These are phyloP conservation scores for Myotisia sp. DNA, from an alignment of 2,329 filamentous ascomycete species.

Conservation along the genomic window DNA sequence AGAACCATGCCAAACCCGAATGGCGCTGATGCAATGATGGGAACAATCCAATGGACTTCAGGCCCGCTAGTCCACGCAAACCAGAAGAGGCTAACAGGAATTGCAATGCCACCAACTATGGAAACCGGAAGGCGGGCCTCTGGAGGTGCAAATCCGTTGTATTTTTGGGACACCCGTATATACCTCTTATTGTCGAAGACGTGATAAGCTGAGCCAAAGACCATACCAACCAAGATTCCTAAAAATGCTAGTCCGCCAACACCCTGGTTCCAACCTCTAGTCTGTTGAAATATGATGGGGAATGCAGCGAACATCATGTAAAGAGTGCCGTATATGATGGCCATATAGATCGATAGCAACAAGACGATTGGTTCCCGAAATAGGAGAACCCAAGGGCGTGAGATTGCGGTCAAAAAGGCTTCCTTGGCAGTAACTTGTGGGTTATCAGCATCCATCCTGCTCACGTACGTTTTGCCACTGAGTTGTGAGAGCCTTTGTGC, in stretches of 20 bases:
- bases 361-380: slow-evolving; percentile 57
- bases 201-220: slow-evolving; percentile 40
- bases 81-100: slow-evolving; percentile 53
- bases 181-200: slow-evolving; percentile 43
- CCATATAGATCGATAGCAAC: slow-evolving; percentile 51
- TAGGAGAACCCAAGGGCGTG: slow-evolving; percentile 54
- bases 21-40: slow-evolving; percentile 36
- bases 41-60: slow-evolving; percentile 42
- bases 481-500: slow-evolving; percentile 37
- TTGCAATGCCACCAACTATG: slow-evolving; percentile 46
- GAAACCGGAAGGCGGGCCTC: slow-evolving; percentile 51
- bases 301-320: slow-evolving; percentile 48
- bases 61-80: slow-evolving; percentile 53
- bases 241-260: slow-evolving; percentile 52
- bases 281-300: slow-evolving; percentile 51
- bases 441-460: slow-evolving; percentile 36
- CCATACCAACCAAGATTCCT: slow-evolving; percentile 54
- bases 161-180: slow-evolving; percentile 28
- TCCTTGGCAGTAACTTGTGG: slow-evolving; percentile 32
- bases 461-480: slow-evolving; percentile 44
- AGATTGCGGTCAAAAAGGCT: slow-evolving; percentile 44
- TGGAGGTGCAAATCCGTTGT: slow-evolving; percentile 45
- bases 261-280: slow-evolving; percentile 45
- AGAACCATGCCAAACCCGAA: slow-evolving; percentile 44
- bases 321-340: slow-evolving; percentile 35